Evolutionary conservation across 2,329 filamentous ascomycete species (phyloP).

Genomic region (Passalora sequoiae): DNA sequence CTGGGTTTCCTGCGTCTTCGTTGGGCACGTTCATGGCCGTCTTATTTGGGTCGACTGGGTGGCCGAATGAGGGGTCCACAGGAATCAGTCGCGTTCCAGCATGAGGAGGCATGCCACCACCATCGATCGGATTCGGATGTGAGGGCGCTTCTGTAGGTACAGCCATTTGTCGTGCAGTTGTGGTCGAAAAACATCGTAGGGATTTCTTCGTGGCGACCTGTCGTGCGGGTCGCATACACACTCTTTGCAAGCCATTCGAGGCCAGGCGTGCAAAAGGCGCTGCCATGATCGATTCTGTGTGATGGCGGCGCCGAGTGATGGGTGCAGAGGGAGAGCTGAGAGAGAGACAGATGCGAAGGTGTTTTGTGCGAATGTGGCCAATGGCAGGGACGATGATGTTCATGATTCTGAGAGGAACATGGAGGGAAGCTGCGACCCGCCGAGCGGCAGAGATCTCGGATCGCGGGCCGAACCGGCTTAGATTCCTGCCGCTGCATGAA

Average conservation of each 20-base stretch:
- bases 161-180: constrained; percentile 59
- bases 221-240: constrained; percentile 21
- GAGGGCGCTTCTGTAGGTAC: constrained; percentile 40
- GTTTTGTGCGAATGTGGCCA: constrained; percentile 9
- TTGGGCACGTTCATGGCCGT: constrained; percentile 41
- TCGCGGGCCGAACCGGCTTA: no score
- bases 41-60: constrained; percentile 44
- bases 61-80: constrained; percentile 59
- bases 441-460: no score
- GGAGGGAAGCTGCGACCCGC: constrained; percentile 2
- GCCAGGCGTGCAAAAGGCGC: constrained; percentile 66
- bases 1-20: constrained; percentile 44
- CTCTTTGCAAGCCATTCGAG: constrained; percentile 57
- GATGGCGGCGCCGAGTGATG: constrained; percentile 30
- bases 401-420: constrained; percentile 2
- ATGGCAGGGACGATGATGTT: constrained; percentile 10
- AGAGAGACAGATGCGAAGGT: neutral
- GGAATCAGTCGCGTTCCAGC: constrained; percentile 58
- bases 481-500: no score
- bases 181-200: constrained; percentile 61
- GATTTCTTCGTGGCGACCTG: constrained; percentile 30
- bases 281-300: constrained; percentile 54
- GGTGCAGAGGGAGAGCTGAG: neutral
- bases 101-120: constrained; percentile 32
- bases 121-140: constrained; percentile 12